Conservation (phyloP, 2,329 filamentous ascomycete species). For the Fusarium virguliforme region DNA sequence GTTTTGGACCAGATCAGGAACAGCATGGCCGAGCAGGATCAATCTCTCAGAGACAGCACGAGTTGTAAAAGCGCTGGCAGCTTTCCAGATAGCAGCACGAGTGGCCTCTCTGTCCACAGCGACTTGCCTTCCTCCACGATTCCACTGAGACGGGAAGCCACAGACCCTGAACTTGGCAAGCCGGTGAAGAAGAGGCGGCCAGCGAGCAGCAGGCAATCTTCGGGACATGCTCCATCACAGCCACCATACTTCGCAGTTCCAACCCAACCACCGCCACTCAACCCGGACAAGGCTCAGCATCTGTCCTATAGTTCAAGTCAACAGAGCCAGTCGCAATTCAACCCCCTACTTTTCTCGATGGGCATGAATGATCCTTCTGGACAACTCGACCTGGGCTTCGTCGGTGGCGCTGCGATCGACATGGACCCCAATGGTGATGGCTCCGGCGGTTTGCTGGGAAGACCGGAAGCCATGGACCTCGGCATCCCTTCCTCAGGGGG, state of each 20-base stretch:
- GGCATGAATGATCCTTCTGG: slow-evolving; percentile 45
- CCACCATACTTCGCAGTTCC: slow-evolving; percentile 49
- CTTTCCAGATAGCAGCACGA: slow-evolving; percentile 16
- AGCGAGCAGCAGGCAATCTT: slow-evolving; percentile 49
- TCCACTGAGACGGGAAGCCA: slow-evolving; percentile 54
- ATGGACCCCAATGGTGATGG: slow-evolving; percentile 44
- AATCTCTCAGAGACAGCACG: slow-evolving; percentile 44
- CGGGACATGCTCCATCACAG: slow-evolving; percentile 53
- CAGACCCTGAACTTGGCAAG: slow-evolving; percentile 46
- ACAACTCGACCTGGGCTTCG: slow-evolving; percentile 51
- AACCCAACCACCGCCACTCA: slow-evolving; percentile 42
- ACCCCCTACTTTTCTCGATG: slow-evolving; percentile 51
- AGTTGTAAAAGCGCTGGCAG: slow-evolving; percentile 24
- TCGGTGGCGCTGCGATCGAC: slow-evolving; percentile 51
- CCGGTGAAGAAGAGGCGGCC: slow-evolving; percentile 54
- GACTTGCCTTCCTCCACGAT: slow-evolving; percentile 47
- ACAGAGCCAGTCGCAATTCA: slow-evolving; percentile 45
- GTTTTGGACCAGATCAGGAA: slow-evolving; percentile 65
- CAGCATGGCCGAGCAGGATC: slow-evolving; percentile 48
- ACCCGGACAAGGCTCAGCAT: slow-evolving; percentile 38
- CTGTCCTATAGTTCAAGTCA: slow-evolving; percentile 28
- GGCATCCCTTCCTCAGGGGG: slow-evolving; percentile 46
- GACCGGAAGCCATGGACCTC: slow-evolving; percentile 49
- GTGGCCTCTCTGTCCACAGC: slow-evolving; percentile 36
- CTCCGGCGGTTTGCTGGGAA: slow-evolving; percentile 24